A percentile compares a stretch with the other conserved stretches of the same genome.
Conservation (phyloP, 2,329 filamentous ascomycete species). For the Neopestalotiopsis sp. region DNA sequence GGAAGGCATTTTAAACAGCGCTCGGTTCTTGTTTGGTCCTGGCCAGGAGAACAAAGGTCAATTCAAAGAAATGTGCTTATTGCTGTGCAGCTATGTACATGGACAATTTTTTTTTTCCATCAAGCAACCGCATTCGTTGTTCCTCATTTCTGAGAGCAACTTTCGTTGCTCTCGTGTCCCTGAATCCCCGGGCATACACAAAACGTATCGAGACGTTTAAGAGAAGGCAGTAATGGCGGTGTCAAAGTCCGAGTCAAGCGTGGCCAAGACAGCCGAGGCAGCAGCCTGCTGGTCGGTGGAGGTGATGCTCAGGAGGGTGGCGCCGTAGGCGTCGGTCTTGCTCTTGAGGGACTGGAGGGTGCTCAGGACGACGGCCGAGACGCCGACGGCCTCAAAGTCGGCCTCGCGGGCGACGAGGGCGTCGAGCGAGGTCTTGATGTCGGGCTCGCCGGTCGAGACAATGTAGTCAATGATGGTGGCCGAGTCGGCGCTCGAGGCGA, state of each 20-base stretch:
- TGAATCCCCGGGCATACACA: neutral
- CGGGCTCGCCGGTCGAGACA: conserved; percentile 7
- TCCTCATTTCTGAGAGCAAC: neutral
- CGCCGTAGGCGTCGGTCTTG: conserved; percentile 12
- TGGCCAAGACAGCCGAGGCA: neutral
- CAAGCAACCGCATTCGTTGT: neutral
- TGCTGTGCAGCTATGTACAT: neutral
- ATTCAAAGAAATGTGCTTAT: neutral
- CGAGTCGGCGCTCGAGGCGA: conserved; percentile 15
- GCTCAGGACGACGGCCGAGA: conserved; percentile 8
- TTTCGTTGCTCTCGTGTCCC: neutral
- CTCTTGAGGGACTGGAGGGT: conserved; percentile 4
- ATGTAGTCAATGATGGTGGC: conserved; percentile 12
- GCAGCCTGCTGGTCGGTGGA: conserved; percentile 10
- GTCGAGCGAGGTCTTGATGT: conserved; percentile 12
- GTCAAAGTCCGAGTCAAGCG: conserved; percentile 12
- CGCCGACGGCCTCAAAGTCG: conserved; percentile 8
- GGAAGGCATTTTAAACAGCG: neutral
- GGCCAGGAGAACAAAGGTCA: neutral
- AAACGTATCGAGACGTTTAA: neutral
- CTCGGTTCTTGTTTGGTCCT: neutral
- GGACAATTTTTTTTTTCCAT: neutral
- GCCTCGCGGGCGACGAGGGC: conserved; percentile 13
- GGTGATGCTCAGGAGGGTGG: conserved; percentile 7
- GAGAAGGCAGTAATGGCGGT: conserved; percentile 16